These are phyloP conservation scores for Bothriochloa decipiens DNA, from an alignment of 176 grass and related monocot species.

Conservation along the genomic window DNA sequence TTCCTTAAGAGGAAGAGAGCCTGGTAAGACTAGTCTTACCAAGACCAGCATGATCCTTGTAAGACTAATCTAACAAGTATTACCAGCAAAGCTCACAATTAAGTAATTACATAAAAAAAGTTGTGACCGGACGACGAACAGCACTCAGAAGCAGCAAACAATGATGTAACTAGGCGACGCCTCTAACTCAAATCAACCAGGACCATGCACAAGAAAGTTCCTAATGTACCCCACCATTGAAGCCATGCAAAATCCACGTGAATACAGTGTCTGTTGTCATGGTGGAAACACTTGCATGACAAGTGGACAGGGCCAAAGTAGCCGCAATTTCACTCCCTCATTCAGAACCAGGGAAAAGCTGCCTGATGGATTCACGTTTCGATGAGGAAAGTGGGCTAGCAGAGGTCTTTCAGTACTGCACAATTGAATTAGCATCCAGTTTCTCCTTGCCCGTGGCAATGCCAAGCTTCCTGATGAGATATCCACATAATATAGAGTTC, in stretches of 20 bases:
- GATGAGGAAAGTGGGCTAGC: neutral
- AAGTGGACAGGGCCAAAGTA: neutral
- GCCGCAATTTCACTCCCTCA: neutral
- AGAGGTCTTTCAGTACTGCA: neutral
- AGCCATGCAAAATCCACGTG: neutral
- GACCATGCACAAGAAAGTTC: neutral
- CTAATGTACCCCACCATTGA: too few relatives aligned
- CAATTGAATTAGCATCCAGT: neutral
- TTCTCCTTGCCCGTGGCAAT: neutral
- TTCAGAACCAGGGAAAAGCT: neutral
- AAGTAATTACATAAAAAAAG: neutral
- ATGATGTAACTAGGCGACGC: neutral
- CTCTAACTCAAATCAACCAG: neutral
- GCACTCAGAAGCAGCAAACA: neutral
- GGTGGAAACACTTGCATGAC: neutral
- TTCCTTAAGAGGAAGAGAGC: neutral
- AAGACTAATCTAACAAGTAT: neutral
- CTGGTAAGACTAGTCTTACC: neutral
- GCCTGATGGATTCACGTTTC: neutral
- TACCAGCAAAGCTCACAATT: neutral
- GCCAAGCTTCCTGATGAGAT: neutral
- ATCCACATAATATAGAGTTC: conserved; percentile 17
- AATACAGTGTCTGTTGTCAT: neutral
- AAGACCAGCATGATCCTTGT: neutral
- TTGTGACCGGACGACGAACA: neutral